A percentile compares a stretch with the other conserved stretches of the same genome.
Conservation (phyloP, 176 grass and related monocot species). For the Avena atlantica region DNA sequence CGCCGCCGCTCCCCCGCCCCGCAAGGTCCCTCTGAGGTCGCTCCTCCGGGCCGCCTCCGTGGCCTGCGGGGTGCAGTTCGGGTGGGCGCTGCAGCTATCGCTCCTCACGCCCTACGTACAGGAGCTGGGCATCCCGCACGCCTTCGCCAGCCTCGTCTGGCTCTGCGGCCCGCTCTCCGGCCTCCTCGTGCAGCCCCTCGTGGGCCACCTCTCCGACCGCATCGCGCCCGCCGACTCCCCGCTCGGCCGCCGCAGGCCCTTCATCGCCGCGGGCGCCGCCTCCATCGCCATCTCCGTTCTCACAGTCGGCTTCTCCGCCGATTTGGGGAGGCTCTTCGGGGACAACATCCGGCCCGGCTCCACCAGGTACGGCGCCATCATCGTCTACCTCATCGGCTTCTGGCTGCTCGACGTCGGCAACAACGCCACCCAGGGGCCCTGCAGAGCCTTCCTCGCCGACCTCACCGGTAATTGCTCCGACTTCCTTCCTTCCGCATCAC, state of each 20-base stretch:
- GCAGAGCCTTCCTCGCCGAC: conserved; percentile 82
- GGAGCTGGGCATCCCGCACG: conserved; percentile 81
- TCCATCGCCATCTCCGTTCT: conserved; percentile 56
- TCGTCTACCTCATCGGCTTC: conserved; percentile 77
- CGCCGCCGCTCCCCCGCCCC: conserved; percentile 18
- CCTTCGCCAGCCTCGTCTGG: conserved; percentile 85
- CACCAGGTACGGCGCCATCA: conserved; percentile 58
- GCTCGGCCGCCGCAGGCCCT: conserved; percentile 65
- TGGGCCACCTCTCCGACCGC: conserved; percentile 78
- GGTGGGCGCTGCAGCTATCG: conserved; percentile 80
- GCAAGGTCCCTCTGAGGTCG: conserved; percentile 56
- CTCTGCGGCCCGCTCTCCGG: conserved; percentile 83
- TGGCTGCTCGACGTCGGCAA: conserved; percentile 89
- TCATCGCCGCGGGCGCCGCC: conserved; percentile 64
- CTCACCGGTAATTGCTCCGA: conserved; percentile 62
- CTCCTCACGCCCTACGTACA: conserved; percentile 81
- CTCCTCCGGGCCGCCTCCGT: conserved; percentile 68
- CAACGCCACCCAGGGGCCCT: conserved; percentile 84
- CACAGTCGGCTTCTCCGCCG: conserved; percentile 70
- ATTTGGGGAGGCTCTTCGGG: conserved; percentile 64
- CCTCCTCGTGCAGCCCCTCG: conserved; percentile 79
- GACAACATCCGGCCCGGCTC: conserved; percentile 46
- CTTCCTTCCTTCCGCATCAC: no score
- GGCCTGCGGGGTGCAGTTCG: conserved; percentile 82
- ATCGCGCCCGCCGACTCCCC: conserved; percentile 46